Conservation (phyloP, 441 rosid species). For the Gossypium davidsonii region DNA sequence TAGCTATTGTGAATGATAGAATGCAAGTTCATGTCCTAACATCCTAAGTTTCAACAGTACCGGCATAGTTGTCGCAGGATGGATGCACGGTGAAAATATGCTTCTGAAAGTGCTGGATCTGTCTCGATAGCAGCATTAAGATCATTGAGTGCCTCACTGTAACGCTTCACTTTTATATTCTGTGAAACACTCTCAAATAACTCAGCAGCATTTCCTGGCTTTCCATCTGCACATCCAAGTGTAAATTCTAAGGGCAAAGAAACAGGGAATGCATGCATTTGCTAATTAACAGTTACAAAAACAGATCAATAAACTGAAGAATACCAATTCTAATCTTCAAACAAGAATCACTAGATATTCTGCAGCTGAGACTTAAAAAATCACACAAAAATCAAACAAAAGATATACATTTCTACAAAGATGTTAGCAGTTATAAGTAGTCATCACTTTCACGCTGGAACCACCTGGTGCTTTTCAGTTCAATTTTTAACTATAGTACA, state of each 20-base stretch:
- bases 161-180: conserved; percentile 67
- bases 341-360: not conserved
- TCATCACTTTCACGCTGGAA: not conserved
- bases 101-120: conserved; percentile 83
- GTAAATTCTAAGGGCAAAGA: not conserved
- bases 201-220: conserved; percentile 53
- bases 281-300: not conserved
- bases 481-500: not conserved
- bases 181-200: conserved; percentile 70
- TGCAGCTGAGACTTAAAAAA: not conserved
- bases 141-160: conserved; percentile 80
- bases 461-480: not conserved
- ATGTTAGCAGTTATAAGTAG: not conserved
- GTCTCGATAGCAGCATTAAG: conserved; percentile 87
- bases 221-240: conserved; percentile 41
- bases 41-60: conserved; percentile 24
- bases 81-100: conserved; percentile 66
- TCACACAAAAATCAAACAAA: not conserved
- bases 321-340: not conserved
- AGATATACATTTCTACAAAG: not conserved
- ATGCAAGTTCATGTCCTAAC: not conserved
- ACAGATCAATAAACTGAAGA: not conserved
- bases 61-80: conserved; percentile 86
- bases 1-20: not conserved
- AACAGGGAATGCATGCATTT: not conserved